Evolutionary conservation across 805 yeast genomes (phyloP).

Genomic region (Candida bentonensis): DNA sequence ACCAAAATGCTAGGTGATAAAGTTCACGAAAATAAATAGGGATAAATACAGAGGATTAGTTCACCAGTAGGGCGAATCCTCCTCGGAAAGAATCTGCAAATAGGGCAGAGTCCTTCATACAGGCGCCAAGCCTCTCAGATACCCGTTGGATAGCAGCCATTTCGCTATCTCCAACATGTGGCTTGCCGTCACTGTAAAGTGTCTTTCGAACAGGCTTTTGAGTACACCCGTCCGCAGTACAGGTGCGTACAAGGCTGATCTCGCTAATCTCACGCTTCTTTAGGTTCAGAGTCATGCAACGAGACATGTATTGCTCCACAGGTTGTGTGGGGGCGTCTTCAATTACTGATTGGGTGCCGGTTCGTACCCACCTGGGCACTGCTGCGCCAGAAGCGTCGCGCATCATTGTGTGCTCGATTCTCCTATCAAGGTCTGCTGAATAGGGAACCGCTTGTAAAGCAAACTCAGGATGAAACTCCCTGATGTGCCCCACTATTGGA

Average conservation of each 20-base stretch:
- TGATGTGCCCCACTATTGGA: slow-evolving; percentile 13
- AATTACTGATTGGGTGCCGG: neutral
- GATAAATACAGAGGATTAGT: neutral
- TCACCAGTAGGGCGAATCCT: slow-evolving; percentile 1
- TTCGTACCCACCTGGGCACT: slow-evolving; percentile 2
- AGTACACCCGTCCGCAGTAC: slow-evolving; percentile 1
- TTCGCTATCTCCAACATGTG: neutral
- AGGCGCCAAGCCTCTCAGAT: neutral
- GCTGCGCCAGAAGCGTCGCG: slow-evolving; percentile 6
- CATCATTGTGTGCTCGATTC: slow-evolving; percentile 11
- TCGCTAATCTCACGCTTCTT: slow-evolving; percentile 9
- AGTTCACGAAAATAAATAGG: neutral
- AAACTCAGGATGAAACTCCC: slow-evolving; percentile 16
- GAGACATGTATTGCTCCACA: slow-evolving; percentile 1
- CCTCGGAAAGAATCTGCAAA: slow-evolving; percentile 1
- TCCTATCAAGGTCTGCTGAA: slow-evolving; percentile 11
- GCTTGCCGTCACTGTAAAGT: slow-evolving; percentile 3
- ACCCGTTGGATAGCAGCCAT: neutral
- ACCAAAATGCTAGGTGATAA: neutral
- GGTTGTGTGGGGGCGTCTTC: neutral
- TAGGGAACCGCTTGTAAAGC: slow-evolving; percentile 13
- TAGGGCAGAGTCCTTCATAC: neutral
- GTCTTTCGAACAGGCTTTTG: slow-evolving; percentile 3
- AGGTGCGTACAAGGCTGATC: slow-evolving; percentile 6
- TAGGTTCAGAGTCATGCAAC: slow-evolving; percentile 7